These are phyloP conservation scores for Angomonas desouzai DNA, from an alignment of 208 protist species.

Conservation along the genomic window DNA sequence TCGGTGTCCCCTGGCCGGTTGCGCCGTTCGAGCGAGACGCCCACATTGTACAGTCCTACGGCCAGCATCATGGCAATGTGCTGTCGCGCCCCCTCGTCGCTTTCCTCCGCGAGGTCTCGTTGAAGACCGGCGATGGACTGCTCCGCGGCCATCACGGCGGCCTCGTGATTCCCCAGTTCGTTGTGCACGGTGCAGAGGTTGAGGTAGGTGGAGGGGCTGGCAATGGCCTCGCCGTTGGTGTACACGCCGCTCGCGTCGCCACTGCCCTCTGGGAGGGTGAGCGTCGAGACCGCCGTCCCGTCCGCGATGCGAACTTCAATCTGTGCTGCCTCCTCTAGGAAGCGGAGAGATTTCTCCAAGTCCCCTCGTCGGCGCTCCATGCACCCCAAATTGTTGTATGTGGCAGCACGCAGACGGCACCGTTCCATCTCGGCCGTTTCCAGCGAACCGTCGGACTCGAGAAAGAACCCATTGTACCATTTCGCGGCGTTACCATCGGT, in stretches of 20 bases:
- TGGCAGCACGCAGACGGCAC: conserved; percentile 68
- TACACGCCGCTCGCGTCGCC: not conserved
- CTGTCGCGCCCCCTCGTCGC: conserved; percentile 18
- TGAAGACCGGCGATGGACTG: conserved; percentile 62
- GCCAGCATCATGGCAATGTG: conserved; percentile 70
- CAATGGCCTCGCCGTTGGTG: conserved; percentile 1
- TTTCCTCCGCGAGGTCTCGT: conserved; percentile 31
- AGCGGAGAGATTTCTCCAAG: conserved; percentile 43
- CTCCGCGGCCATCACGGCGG: conserved; percentile 70
- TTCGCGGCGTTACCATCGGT: not conserved
- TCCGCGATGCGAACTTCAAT: conserved; percentile 21
- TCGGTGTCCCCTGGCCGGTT: conserved; percentile 15
- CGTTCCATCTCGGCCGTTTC: conserved; percentile 32
- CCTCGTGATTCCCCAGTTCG: conserved; percentile 56
- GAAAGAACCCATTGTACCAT: conserved; percentile 3
- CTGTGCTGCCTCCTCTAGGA: conserved; percentile 64
- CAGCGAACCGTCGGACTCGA: conserved; percentile 21
- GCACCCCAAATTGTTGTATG: conserved; percentile 89
- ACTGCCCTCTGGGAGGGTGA: not conserved
- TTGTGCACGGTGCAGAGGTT: conserved; percentile 87
- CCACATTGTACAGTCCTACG: conserved; percentile 83
- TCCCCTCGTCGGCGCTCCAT: conserved; percentile 74
- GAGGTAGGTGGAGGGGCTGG: conserved; percentile 68
- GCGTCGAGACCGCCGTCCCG: conserved; percentile 5
- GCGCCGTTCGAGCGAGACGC: conserved; percentile 70